Percentiles rank a stretch among this genome's conserved stretches.
Conservation (phyloP, 2,329 filamentous ascomycete species). For the Aspergillus neoniger region DNA sequence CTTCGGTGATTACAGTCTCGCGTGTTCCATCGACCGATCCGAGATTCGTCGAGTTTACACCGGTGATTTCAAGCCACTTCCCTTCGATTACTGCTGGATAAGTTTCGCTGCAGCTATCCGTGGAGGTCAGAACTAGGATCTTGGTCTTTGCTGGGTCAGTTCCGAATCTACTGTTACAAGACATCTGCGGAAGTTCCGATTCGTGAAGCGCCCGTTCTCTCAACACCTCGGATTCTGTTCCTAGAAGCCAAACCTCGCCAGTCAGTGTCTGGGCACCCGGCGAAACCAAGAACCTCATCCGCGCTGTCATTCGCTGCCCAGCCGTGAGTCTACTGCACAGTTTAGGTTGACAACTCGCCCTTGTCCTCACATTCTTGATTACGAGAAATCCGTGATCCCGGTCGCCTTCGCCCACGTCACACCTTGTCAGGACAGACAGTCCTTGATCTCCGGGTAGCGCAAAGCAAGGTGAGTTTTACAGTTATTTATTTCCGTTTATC, state of each 20-base stretch:
- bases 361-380: constrained; percentile 19
- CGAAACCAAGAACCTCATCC: not conserved
- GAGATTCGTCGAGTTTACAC: constrained; percentile 1
- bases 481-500: not conserved
- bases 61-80: not conserved
- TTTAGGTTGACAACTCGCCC: constrained; percentile 4
- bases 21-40: not conserved
- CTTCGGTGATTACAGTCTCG: not conserved
- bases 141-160: constrained; percentile 10
- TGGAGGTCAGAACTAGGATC: constrained; percentile 15
- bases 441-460: not conserved
- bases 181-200: not conserved
- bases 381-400: constrained; percentile 8
- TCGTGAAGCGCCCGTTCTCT: not conserved
- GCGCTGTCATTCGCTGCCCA: not conserved
- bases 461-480: constrained; percentile 1
- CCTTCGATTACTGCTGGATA: not conserved
- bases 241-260: not conserved
- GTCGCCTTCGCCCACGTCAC: constrained; percentile 9
- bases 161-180: not conserved
- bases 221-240: not conserved
- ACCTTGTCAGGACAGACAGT: not conserved
- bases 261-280: not conserved
- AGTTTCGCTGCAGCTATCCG: constrained; percentile 15
- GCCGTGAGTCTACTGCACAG: not conserved